Evolutionary conservation across 192 early-diverging fungal genomes (phyloP), one percentile per base, ranked within the genome.

Genomic region (Lobulomyces angularis): DNA sequence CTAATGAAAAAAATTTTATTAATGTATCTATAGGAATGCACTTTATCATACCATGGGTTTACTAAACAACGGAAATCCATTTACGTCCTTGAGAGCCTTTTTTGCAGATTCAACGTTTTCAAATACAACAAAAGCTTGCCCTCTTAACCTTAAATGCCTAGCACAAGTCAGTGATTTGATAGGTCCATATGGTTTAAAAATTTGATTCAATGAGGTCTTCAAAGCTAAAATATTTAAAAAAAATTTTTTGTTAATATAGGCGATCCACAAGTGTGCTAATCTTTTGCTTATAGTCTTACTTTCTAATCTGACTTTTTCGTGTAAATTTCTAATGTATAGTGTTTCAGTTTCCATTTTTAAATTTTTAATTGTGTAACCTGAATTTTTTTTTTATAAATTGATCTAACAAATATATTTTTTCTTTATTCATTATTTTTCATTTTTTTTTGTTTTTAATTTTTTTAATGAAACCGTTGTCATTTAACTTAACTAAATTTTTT

Each of bases 121-220:
- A 55, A 85, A 96, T 0, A 77, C 78, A 1, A 98, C 68, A 62
- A 92, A 98, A 0, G 91, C 94, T 53, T 98, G 94, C 12, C 94
- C 94, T 43, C 87, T 74, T 71, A 87, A 80, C 40, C 74, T 65
- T n/a, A n/a, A 43, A 94, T 69, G 61, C 84, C 81, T 45, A 57
- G 50, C 41, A 85, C 87, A 6, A 80, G 80, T 11, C 77, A 64
- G 8, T 94, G 75, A 35, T 94, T 82, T 41, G 8, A 98, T 69
- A 27, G 82, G 57, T 20, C 94, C 94, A 47, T 80, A 92, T 18
- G 75, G 69, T 33, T 79, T 74, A 44, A 93, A 98, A 30, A 94
- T 52, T 16, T 80, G 69, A 20, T 62, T 64, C 41, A 98, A 63
- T 0, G 79, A 69, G n/a, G 64, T 70, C 37, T 74, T 78, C 37